phyloP scores from a whole-genome alignment of 2,329 filamentous ascomycete species.

The Endocalyx cinctus region DNA sequence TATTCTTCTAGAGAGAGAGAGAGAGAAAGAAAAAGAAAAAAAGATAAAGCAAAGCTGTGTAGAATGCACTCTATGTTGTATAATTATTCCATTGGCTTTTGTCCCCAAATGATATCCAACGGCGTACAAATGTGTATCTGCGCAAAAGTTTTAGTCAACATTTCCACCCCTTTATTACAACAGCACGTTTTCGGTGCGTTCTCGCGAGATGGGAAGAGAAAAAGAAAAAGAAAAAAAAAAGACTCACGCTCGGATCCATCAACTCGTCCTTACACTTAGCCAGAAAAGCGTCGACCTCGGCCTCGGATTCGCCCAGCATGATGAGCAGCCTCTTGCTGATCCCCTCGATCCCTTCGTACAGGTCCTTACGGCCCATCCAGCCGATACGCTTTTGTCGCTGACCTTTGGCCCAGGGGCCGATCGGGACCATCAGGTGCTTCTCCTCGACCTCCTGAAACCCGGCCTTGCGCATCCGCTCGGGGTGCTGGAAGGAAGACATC shows the following conservation, averaged over 20 bases:
- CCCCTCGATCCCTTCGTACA: conserved; percentile 17
- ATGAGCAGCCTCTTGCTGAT: conserved; percentile 19
- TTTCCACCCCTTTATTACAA: too few relatives aligned
- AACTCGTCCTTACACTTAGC: conserved; percentile 11
- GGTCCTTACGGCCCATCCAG: conserved; percentile 17
- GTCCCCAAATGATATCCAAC: conserved; percentile 12
- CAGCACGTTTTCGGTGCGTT: too few relatives aligned
- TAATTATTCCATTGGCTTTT: conserved; percentile 10
- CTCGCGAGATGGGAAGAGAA: too few relatives aligned
- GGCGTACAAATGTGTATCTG: conserved; percentile 15
- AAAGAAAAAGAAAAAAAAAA: too few relatives aligned
- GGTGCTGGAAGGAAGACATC: conserved; percentile 9
- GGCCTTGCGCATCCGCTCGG: conserved; percentile 11
- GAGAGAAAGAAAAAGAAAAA: too few relatives aligned
- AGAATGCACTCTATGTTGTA: too few relatives aligned
- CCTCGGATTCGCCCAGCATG: conserved; percentile 21
- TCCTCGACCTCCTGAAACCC: conserved; percentile 18
- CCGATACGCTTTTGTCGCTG: conserved; percentile 17
- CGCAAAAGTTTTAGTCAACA: neutral
- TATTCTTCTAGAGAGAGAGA: too few relatives aligned
- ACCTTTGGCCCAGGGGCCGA: conserved; percentile 16
- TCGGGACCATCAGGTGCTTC: conserved; percentile 11
- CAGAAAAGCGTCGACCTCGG: conserved; percentile 10
- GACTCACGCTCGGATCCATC: conserved; percentile 8
- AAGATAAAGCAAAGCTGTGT: too few relatives aligned